phyloP scores from a whole-genome alignment of 2,329 filamentous ascomycete genomes.

The Xylariales sp. region DNA sequence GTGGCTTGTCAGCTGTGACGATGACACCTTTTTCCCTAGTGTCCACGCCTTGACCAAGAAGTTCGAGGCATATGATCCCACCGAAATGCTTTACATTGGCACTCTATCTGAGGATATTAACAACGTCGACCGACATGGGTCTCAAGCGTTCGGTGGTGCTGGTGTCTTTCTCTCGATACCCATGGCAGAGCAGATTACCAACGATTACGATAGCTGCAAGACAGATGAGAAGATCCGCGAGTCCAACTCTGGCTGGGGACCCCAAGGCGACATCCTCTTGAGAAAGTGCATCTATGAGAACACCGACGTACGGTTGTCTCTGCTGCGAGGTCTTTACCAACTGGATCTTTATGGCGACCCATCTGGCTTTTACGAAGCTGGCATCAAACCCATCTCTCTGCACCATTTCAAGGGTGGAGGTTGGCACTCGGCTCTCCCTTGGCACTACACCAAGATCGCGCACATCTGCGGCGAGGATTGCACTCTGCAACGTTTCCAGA shows the following conservation, averaged over 20 bases:
- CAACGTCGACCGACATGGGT: conserved; percentile 55
- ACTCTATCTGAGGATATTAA: conserved; percentile 58
- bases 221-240: conserved; percentile 47
- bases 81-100: conserved; percentile 52
- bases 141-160: conserved; percentile 60
- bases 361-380: conserved; percentile 60
- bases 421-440: conserved; percentile 51
- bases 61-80: conserved; percentile 48
- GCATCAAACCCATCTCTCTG: conserved; percentile 54
- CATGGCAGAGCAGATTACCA: conserved; percentile 40
- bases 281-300: conserved; percentile 62
- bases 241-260: conserved; percentile 54
- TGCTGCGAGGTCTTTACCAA: conserved; percentile 55
- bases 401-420: conserved; percentile 61
- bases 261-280: conserved; percentile 57
- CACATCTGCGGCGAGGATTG: conserved; percentile 59
- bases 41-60: conserved; percentile 49
- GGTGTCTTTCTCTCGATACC: conserved; percentile 57
- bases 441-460: conserved; percentile 52
- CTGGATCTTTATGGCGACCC: conserved; percentile 57
- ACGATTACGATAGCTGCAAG: conserved; percentile 41
- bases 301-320: conserved; percentile 52
- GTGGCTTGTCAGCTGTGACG: conserved; percentile 60
- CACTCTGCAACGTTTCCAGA: conserved; percentile 54
- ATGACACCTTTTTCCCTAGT: conserved; percentile 61